Evolutionary conservation across 441 rosid species (phyloP), one percentile per base, ranked within the genome.

Genomic region (Populus tomentosa): DNA sequence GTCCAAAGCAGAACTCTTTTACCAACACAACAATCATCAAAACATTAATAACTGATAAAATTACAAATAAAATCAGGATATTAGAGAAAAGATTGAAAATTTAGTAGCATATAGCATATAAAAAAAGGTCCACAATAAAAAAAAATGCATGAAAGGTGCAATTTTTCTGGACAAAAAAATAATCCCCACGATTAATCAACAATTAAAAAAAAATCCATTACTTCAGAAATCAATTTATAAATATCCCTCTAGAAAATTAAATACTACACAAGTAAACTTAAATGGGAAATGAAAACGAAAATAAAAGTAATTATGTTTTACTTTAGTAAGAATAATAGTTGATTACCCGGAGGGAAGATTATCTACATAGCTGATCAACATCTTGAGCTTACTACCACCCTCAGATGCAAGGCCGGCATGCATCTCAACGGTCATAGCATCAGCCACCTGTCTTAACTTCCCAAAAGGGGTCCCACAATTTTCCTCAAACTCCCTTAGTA

Each of bases 391-490:
- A 80, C 98, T 96, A 9, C 97, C 98, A 75, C 95, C 95, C 62
- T 96, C 97, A 7, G 97, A 94, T 0, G 97, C 95, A 46, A 96
- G 98, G 23, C 98, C 98, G 5, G 97, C 98, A 84, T 89, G 95
- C 98, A 96, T 96, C 97, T 96, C 97, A 33, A 84, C 97, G 28
- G 95, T 83, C 99, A 96, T 90, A 24, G 99, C 97, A 50, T 96
- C 98, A 23, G 97, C 99, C 78, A 91, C 90, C 86, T 90, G 94
- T 74, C 87, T 80, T 36, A 96, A 85, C 88, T 89, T 96, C 82
- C 80, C 87, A 26, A 83, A 71, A 6, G 98, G 97, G 7, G 97
- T 84, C 72, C 87, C 95, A 74, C 95, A 90, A 84, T 87, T 89
- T 18, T 90, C 95, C 83, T 92, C 93, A 7, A 95, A 84, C 46